Percentiles rank a stretch among this genome's conserved stretches.
Evolutionary conservation across 345 rosid genomes (phyloP).

Genomic region (Eutrema heterophyllum): DNA sequence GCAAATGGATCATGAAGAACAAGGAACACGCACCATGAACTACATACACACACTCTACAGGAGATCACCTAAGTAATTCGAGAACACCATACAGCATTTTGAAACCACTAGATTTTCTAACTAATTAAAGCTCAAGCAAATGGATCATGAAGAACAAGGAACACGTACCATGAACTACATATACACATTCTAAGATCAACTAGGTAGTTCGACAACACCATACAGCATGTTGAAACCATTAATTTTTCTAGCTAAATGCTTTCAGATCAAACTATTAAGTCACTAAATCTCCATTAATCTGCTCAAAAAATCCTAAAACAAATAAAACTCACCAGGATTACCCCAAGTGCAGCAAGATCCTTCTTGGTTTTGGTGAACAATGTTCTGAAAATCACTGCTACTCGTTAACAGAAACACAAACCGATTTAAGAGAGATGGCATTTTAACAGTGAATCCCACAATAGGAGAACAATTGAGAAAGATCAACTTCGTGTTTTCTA

Average conservation of each 20-base stretch:
- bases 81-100: neutral
- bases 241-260: neutral
- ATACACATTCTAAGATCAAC: neutral
- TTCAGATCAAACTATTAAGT: neutral
- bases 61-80: neutral
- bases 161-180: neutral
- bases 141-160: neutral
- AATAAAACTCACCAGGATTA: neutral
- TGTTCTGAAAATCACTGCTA: neutral
- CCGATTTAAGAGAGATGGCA: neutral
- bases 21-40: neutral
- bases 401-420: neutral
- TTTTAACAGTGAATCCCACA: neutral
- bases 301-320: neutral
- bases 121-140: conserved; percentile 1
- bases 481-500: conserved; percentile 4
- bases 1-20: conserved; percentile 1
- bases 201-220: neutral
- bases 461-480: conserved; percentile 1
- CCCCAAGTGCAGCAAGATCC: neutral
- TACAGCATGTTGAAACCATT: neutral
- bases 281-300: neutral
- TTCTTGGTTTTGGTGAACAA: neutral
- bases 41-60: neutral
- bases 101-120: neutral